A percentile compares a stretch with the other conserved stretches of the same genome.
Evolutionary conservation across 768 basidiomycete species (phyloP).

Genomic region (Auriscalpium vulgare): DNA sequence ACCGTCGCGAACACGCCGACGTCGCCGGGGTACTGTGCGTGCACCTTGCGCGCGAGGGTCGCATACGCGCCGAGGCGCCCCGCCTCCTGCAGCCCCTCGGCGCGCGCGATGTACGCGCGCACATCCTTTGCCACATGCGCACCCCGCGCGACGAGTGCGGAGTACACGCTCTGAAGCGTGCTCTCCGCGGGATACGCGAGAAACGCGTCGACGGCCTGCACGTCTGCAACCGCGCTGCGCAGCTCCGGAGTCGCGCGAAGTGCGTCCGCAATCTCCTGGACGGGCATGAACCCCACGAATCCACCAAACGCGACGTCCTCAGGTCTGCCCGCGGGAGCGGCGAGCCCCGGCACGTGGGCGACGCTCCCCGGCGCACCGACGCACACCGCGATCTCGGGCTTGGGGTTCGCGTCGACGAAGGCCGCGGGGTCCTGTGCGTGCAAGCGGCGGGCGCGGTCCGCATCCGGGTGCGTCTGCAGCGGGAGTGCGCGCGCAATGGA

Average conservation of each 20-base stretch:
- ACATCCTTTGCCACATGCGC: slow-evolving; percentile 23
- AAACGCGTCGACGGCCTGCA: slow-evolving; percentile 26
- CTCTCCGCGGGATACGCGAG: slow-evolving; percentile 22
- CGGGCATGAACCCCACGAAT: slow-evolving; percentile 49
- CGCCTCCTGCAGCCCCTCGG: slow-evolving; percentile 2
- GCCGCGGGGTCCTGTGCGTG: slow-evolving; percentile 35
- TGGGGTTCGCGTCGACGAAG: slow-evolving; percentile 44
- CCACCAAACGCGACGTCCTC: slow-evolving; percentile 24
- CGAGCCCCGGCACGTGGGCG: slow-evolving; percentile 4
- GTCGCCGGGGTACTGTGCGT: slow-evolving; percentile 45
- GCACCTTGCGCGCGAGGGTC: slow-evolving; percentile 32
- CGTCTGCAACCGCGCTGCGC: slow-evolving; percentile 27
- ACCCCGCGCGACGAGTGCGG: slow-evolving; percentile 32
- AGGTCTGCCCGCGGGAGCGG: slow-evolving; percentile 1
- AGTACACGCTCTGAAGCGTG: slow-evolving; percentile 33
- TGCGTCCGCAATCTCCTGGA: slow-evolving; percentile 33
- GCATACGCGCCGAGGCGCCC: slow-evolving; percentile 6
- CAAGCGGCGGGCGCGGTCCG: slow-evolving; percentile 35
- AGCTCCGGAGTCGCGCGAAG: slow-evolving; percentile 39
- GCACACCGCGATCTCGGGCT: slow-evolving; percentile 53
- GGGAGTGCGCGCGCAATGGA: slow-evolving; percentile 43
- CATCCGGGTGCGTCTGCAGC: slow-evolving; percentile 53
- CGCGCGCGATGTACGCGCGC: slow-evolving; percentile 24
- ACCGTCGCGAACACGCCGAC: slow-evolving; percentile 43
- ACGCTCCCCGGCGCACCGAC: slow-evolving; percentile 29